Percentiles rank a stretch among this genome's conserved stretches.
Evolutionary conservation across 352 stramenopile species (phyloP).

Genomic region (Phytophthora capsici): DNA sequence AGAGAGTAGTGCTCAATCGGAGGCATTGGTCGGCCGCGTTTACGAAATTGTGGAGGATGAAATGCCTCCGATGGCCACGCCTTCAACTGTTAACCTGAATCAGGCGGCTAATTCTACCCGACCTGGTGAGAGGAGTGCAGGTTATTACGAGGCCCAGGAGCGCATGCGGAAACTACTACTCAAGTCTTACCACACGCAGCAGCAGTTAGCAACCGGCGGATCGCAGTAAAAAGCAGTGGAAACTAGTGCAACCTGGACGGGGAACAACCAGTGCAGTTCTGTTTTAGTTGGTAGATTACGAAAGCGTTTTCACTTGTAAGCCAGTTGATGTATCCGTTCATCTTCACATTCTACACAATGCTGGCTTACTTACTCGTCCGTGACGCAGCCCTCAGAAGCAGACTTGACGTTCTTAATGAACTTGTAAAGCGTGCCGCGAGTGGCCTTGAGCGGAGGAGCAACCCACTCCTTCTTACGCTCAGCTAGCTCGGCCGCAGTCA

Average conservation of each 20-base stretch:
- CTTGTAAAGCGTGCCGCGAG: constrained; percentile 97
- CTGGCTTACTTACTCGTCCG: constrained; percentile 97
- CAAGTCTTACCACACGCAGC: constrained; percentile 84
- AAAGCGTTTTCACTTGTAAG: constrained; percentile 21
- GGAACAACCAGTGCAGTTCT: not conserved
- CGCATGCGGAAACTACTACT: constrained; percentile 79
- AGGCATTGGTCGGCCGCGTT: constrained; percentile 39
- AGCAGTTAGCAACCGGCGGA: constrained; percentile 66
- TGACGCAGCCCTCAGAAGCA: constrained; percentile 98
- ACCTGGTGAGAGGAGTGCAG: constrained; percentile 45
- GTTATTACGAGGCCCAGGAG: constrained; percentile 73
- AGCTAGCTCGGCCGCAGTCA: constrained; percentile 88
- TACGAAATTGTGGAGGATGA: constrained; percentile 54
- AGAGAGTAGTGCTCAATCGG: constrained; percentile 12
- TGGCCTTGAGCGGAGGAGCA: constrained; percentile 93
- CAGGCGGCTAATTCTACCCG: constrained; percentile 12
- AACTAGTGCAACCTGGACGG: too few species aligned
- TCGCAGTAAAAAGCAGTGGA: constrained; percentile 27
- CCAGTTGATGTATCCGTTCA: constrained; percentile 3
- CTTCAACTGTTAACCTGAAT: constrained; percentile 31
- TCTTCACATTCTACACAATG: constrained; percentile 7
- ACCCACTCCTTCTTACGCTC: constrained; percentile 90
- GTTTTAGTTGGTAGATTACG: constrained; percentile 11
- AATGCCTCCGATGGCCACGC: constrained; percentile 29
- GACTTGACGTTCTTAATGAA: constrained; percentile 99